Percentiles rank a stretch among this genome's conserved stretches.
phyloP scores from a whole-genome alignment of 176 grass and related monocot genomes.

The Cenchrus fungigraminus region DNA sequence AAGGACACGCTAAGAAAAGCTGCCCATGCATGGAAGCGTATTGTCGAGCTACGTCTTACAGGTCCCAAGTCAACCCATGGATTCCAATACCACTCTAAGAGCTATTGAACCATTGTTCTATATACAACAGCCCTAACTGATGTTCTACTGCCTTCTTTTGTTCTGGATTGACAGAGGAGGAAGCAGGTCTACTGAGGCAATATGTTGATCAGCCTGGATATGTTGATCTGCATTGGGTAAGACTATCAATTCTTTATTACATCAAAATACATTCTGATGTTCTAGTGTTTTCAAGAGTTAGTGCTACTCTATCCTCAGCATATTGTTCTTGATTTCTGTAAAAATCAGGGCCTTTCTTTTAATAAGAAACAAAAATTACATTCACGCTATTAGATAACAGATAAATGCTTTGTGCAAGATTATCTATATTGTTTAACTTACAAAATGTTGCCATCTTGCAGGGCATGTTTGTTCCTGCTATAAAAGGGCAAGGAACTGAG shows the following conservation, averaged over 20 bases:
- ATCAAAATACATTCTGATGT: not conserved
- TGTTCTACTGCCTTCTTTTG: not conserved
- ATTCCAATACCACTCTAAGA: not conserved
- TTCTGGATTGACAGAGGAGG: constrained; percentile 73
- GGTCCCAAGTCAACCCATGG: constrained; percentile 35
- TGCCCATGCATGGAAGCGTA: constrained; percentile 82
- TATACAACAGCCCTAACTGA: constrained; percentile 5
- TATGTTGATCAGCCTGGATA: constrained; percentile 89
- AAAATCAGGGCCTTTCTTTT: not conserved
- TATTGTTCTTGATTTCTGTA: constrained; percentile 2
- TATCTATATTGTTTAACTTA: not conserved
- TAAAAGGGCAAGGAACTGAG: constrained; percentile 95
- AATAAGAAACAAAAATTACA: not conserved
- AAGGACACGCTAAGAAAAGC: constrained; percentile 88
- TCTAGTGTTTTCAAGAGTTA: not conserved
- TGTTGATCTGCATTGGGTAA: constrained; percentile 97
- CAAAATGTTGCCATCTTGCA: constrained; percentile 27
- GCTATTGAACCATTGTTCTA: not conserved
- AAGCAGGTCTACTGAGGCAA: constrained; percentile 72
- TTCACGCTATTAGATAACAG: not conserved
- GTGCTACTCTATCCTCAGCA: not conserved
- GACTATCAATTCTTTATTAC: not conserved
- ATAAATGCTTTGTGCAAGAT: constrained; percentile 7
- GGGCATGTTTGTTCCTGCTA: constrained; percentile 99
- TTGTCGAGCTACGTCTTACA: constrained; percentile 81